Conservation (phyloP, 2,329 filamentous ascomycete species). For the Scedosporium apiospermum region DNA sequence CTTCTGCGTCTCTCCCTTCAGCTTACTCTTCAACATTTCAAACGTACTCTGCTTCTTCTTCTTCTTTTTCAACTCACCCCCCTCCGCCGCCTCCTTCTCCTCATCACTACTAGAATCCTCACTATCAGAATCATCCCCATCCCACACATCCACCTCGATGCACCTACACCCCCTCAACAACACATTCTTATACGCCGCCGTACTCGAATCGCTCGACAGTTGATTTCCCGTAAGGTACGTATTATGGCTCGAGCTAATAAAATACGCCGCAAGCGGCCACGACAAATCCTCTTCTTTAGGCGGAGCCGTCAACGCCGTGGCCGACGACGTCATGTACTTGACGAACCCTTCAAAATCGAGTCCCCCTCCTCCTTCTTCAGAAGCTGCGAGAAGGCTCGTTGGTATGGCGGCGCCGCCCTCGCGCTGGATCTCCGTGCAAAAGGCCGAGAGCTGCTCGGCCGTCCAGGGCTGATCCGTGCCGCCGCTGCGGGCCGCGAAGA, state of each 20-base stretch:
- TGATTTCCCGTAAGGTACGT: conserved; percentile 88
- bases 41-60: conserved; percentile 50
- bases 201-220: conserved; percentile 76
- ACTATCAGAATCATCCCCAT: conserved; percentile 67
- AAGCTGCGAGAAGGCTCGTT: conserved; percentile 10
- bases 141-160: conserved; percentile 93
- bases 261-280: conserved; percentile 80
- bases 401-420: conserved; percentile 22
- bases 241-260: conserved; percentile 91
- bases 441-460: conserved; percentile 32
- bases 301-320: conserved; percentile 31
- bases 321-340: conserved; percentile 45
- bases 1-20: conserved; percentile 23
- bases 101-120: conserved; percentile 52
- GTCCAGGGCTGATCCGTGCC: conserved; percentile 30
- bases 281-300: conserved; percentile 45
- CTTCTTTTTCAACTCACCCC: conserved; percentile 42
- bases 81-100: conserved; percentile 30
- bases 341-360: conserved; percentile 41
- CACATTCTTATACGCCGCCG: conserved; percentile 77
- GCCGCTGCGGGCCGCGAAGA: conserved; percentile 36
- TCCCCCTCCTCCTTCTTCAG: conserved; percentile 14
- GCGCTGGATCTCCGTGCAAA: conserved; percentile 36
- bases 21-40: conserved; percentile 53
- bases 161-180: conserved; percentile 79